Conservation (phyloP, 805 yeast species). For the Wickerhamomyces pijperi region DNA sequence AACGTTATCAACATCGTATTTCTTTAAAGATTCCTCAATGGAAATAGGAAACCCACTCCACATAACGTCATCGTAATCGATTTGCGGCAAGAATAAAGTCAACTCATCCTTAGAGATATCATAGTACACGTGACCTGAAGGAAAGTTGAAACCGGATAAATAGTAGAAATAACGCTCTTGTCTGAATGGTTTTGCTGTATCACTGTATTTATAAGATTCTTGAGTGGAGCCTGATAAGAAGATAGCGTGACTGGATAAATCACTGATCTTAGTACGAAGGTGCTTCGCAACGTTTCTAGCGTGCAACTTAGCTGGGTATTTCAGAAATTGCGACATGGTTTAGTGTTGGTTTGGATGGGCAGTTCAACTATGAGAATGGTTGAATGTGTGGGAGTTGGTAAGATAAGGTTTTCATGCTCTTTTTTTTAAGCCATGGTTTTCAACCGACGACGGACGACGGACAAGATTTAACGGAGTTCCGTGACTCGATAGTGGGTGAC, state of each 20-base stretch:
- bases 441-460: no score
- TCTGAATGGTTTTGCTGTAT: constrained; percentile 66
- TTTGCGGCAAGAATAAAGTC: constrained; percentile 67
- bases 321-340: constrained; percentile 18
- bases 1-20: constrained; percentile 78
- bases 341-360: not conserved
- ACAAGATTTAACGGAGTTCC: no score
- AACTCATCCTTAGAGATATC: constrained; percentile 41
- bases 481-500: no score
- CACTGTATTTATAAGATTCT: constrained; percentile 63
- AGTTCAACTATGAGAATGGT: no score
- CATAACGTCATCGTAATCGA: constrained; percentile 85
- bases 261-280: constrained; percentile 18
- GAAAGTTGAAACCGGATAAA: constrained; percentile 71
- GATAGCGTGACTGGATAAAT: constrained; percentile 26
- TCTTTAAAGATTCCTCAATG: constrained; percentile 47
- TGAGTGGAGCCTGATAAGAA: constrained; percentile 52
- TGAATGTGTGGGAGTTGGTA: no score
- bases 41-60: constrained; percentile 89
- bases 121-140: constrained; percentile 64
- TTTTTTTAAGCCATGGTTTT: no score
- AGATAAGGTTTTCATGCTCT: no score
- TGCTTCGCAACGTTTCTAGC: constrained; percentile 41
- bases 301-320: constrained; percentile 81
- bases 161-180: constrained; percentile 90